Evolutionary conservation across 768 basidiomycete species (phyloP), one percentile per base, ranked within the genome.

Genomic region (Tubosaeta sp.): DNA sequence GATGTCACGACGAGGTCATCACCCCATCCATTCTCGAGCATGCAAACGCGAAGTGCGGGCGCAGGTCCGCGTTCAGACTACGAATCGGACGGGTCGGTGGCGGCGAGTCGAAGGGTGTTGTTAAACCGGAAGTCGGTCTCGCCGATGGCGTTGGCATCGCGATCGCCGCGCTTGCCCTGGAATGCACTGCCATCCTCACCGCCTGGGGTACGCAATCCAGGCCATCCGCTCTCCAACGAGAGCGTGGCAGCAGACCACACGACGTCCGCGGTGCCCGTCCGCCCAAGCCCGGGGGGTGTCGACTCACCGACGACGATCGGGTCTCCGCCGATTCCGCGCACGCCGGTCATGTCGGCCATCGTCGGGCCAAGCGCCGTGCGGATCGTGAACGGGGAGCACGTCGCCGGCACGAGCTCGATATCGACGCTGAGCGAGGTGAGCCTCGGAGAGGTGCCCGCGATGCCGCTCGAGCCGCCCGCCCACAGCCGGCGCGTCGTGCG

Each of bases 101-200:
- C 25, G 16, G 62, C 49, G 11, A 86, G 88, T 62, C 77, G 86
- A 46, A 69, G 75, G 44, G 76, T 91, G 13, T 78, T 80, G 25
- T 61, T 90, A 46, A 85, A 86, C 62, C 80, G 87, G 31, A 78
- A 77, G 55, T 81, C 83, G 12, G 66, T 87, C 5, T 89, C 88
- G 5, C 86, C 88, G 4, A 84, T 88, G 83, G 85, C 86, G 16
- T 74, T 81, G 31, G 71, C 68, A 13, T 80, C 74, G 52, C 73
- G 76, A 51, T 64, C 72, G 17, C 64, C 67, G 29, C 68, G 59
- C 52, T 60, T 66, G 11, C 62, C 66, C 12, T 65, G 72, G 72
- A 64, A 60, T 10, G 35, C 70, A 14, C 4, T 29, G 29, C 32
- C 48, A 61, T 67, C 25, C 71, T 76, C 72, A 3, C 77, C 78